Evolutionary conservation across 345 rosid genomes (phyloP), one percentile per base, ranked within the genome.

Genomic region (Eucalyptus sp.): DNA sequence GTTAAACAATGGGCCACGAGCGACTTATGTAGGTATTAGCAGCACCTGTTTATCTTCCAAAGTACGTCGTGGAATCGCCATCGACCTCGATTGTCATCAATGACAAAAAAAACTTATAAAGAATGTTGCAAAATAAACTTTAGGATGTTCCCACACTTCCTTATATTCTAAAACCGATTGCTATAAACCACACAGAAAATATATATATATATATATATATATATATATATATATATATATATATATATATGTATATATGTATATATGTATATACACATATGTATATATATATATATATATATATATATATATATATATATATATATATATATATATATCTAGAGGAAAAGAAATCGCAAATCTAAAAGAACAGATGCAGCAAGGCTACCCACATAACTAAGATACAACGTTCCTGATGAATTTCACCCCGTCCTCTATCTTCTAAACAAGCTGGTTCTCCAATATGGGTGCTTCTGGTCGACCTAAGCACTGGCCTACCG

Each of bases 1-100:
- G 13, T 27, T 37, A 76, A 76, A 76, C 0, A 2, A 18, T 5
- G 0, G 15, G 27, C 83, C 46, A 37, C 14, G 8, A 0, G 43
- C 2, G 96, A 37, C 27, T 1, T 37, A 7, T 37, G 81, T 5
- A 17, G 46, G 13, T 10, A 76, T 76, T 37, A 76, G 83, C 14
- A 37, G 15, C 27, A 76, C 13, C 46, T 37, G 1, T 37, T 37
- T 20, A 37, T 37, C 83, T 76, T 37, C 48, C 46, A 10, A 76
- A 37, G 27, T 20, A 44, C 15, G 7, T 20, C 1, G 29, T 10
- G 27, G 2, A 37, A 71, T 71, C 27, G 7, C 48, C 83, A 37
- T 71, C 27, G 7, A 76, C 37, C 43, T 43, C 25, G 0, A 76
- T 76, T 76, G 83, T 37, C 83, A 76, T 37, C 83, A 37, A 37